Conservation (phyloP, 2,329 filamentous ascomycete genomes). For the Xylariaceae sp. region DNA sequence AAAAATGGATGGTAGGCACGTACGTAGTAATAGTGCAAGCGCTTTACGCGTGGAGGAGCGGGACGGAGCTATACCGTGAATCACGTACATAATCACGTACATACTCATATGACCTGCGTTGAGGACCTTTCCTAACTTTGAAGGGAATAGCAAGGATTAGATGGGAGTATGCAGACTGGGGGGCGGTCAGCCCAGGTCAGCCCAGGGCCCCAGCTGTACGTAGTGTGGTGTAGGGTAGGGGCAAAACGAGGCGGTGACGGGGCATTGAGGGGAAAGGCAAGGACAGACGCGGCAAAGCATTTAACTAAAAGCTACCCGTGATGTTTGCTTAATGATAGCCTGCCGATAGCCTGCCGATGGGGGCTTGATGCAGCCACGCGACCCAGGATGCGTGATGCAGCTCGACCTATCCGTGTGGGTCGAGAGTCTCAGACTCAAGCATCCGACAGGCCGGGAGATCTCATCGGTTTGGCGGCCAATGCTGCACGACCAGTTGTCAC, state of each 20-base stretch:
- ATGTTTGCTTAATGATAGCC: constrained; percentile 5
- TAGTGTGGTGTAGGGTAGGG: constrained; percentile 12
- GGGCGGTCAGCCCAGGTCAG: constrained; percentile 2
- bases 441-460: constrained; percentile 19
- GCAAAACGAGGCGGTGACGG: constrained; percentile 18
- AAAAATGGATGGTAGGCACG: background rate
- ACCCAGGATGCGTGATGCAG: constrained; percentile 15
- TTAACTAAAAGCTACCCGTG: constrained; percentile 1
- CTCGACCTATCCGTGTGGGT: constrained; percentile 23
- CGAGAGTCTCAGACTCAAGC: constrained; percentile 7
- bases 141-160: constrained; percentile 8
- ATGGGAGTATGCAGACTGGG: constrained; percentile 1
- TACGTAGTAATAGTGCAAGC: background rate
- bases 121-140: constrained; percentile 9
- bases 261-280: background rate
- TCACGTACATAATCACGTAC: constrained; percentile 16
- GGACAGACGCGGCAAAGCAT: background rate
- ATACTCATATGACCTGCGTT: constrained; percentile 6
- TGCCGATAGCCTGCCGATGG: constrained; percentile 6
- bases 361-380: constrained; percentile 16
- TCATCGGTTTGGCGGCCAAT: constrained; percentile 13
- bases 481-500: constrained; percentile 25
- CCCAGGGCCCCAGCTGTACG: no score
- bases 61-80: background rate
- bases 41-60: constrained; percentile 1